phyloP scores from a whole-genome alignment of 2,329 filamentous ascomycete species.

The Penicillium capsulatum region DNA sequence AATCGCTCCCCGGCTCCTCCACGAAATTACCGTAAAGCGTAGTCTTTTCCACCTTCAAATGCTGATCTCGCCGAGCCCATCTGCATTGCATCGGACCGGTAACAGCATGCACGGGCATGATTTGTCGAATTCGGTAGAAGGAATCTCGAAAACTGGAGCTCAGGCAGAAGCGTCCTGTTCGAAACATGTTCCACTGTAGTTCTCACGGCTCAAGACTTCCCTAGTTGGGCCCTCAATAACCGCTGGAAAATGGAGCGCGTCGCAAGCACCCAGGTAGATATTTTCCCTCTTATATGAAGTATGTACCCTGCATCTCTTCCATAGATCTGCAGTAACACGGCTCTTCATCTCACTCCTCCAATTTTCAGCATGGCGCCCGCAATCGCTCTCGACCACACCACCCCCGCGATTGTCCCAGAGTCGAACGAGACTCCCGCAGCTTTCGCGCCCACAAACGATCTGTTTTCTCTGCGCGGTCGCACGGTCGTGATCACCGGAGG shows the following conservation, averaged over 20 bases:
- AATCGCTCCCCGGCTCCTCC: too few species aligned
- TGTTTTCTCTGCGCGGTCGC: slow-evolving; percentile 46
- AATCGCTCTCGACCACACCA: slow-evolving; percentile 21
- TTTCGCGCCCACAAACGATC: slow-evolving; percentile 22
- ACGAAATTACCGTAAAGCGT: slow-evolving; percentile 8
- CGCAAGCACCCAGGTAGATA: slow-evolving; percentile 1
- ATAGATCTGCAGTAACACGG: too few species aligned
- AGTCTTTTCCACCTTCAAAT: slow-evolving; percentile 6
- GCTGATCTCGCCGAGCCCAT: background rate
- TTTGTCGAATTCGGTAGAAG: slow-evolving; percentile 7
- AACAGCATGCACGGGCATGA: slow-evolving; percentile 6
- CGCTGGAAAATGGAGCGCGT: slow-evolving; percentile 9
- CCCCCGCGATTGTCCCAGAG: slow-evolving; percentile 25
- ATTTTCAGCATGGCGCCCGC: slow-evolving; percentile 20
- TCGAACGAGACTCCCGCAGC: slow-evolving; percentile 30
- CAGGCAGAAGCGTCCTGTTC: slow-evolving; percentile 2
- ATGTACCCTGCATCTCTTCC: too few species aligned
- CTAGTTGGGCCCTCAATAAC: slow-evolving; percentile 19
- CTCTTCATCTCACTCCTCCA: background rate
- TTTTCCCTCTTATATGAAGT: too few species aligned
- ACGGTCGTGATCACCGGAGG: slow-evolving; percentile 48
- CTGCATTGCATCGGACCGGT: slow-evolving; percentile 1
- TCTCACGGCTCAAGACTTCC: slow-evolving; percentile 7
- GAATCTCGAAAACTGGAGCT: slow-evolving; percentile 4
- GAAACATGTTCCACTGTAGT: slow-evolving; percentile 11